Evolutionary conservation across 495 filamentous ascomycete species (phyloP).

Genomic region (Bathelium albidoporum): DNA sequence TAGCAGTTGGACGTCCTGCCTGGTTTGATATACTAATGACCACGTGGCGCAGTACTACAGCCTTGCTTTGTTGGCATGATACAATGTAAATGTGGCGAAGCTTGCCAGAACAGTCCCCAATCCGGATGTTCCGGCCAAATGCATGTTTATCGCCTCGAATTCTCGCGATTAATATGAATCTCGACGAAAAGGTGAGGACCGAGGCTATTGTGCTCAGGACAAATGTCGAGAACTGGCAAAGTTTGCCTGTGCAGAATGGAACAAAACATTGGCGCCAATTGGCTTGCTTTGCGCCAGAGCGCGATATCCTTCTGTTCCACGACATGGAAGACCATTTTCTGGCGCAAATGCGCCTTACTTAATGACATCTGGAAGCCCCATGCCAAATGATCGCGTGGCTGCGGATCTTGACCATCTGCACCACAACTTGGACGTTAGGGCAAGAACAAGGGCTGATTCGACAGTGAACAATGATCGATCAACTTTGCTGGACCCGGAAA

Average conservation of each 20-base stretch:
- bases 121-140: too few species aligned
- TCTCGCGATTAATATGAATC: too few species aligned
- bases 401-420: neutral
- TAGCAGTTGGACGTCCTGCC: too few species aligned
- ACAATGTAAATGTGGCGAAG: too few species aligned
- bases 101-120: too few species aligned
- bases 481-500: neutral
- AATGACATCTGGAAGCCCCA: neutral
- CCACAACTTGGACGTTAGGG: neutral
- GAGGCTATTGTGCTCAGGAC: neutral
- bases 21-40: too few species aligned
- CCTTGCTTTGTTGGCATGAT: too few species aligned
- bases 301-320: neutral
- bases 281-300: neutral
- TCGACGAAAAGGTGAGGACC: neutral
- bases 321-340: neutral
- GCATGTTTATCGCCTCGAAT: too few species aligned
- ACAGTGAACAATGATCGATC: neutral
- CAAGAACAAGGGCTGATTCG: neutral
- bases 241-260: neutral
- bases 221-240: neutral
- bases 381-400: neutral
- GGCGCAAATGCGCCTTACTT: neutral
- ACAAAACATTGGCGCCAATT: neutral
- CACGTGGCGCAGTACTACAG: too few species aligned